Conservation (phyloP, 2,329 filamentous ascomycete species). For the Talaromyces sp. region DNA sequence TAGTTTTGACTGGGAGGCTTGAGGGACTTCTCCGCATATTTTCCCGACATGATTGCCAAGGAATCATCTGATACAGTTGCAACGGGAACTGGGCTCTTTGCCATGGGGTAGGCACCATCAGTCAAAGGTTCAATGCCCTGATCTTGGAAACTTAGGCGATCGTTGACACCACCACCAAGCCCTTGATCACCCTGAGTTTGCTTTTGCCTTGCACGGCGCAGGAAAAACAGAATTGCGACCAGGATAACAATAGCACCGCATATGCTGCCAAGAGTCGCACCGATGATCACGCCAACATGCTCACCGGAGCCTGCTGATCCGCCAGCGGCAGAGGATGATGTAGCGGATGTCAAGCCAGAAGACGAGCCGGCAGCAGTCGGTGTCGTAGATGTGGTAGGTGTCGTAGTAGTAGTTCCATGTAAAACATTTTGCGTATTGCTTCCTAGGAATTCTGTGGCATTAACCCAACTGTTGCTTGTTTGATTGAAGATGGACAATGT, state of each 20-base stretch:
- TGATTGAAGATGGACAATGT: constrained; percentile 78
- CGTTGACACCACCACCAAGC: constrained; percentile 59
- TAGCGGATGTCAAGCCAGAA: constrained; percentile 28
- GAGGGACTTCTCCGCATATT: constrained; percentile 35
- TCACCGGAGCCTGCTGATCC: constrained; percentile 31
- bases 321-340: constrained; percentile 39
- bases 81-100: constrained; percentile 41
- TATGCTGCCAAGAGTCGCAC: constrained; percentile 80
- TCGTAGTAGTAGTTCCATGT: constrained; percentile 22
- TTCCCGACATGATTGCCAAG: constrained; percentile 45
- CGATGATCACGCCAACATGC: constrained; percentile 64
- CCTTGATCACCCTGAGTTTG: constrained; percentile 50
- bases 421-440: constrained; percentile 16
- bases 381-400: constrained; percentile 29
- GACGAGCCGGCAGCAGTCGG: constrained; percentile 34
- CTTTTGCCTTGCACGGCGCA: constrained; percentile 56
- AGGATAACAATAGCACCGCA: constrained; percentile 72
- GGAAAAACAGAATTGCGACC: constrained; percentile 69
- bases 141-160: constrained; percentile 52
- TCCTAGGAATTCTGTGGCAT: constrained; percentile 67
- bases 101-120: constrained; percentile 49
- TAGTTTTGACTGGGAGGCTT: constrained; percentile 24
- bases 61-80: constrained; percentile 42
- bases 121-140: constrained; percentile 48
- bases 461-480: constrained; percentile 74